Conservation (phyloP, 176 grass and related monocot genomes). For the Oryza meyeriana region DNA sequence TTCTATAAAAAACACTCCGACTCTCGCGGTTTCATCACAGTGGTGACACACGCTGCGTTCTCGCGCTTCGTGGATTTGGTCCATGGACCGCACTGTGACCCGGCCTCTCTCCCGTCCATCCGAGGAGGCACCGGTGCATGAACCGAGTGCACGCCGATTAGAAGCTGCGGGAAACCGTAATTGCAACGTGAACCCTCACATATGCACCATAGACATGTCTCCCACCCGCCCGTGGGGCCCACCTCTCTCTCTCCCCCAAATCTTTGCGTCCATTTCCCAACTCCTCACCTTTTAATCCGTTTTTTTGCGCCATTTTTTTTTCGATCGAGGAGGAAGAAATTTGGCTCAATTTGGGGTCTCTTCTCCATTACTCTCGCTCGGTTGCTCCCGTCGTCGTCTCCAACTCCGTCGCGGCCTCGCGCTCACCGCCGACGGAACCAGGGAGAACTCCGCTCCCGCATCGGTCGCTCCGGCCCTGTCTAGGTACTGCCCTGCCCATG, state of each 20-base stretch:
- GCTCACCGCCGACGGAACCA: constrained; percentile 25
- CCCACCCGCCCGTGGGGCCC: background rate
- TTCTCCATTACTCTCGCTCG: background rate
- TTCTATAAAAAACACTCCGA: constrained; percentile 9
- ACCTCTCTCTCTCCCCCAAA: background rate
- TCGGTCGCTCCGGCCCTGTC: constrained; percentile 10
- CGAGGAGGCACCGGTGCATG: background rate
- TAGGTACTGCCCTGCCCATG: constrained; percentile 6
- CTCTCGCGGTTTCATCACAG: constrained; percentile 7
- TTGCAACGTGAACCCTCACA: constrained; percentile 9
- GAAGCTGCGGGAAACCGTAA: background rate
- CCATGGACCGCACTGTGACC: background rate
- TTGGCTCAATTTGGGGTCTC: constrained; percentile 30
- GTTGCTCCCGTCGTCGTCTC: background rate
- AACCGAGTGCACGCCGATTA: background rate
- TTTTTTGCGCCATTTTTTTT: background rate
- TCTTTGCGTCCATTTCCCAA: constrained; percentile 23
- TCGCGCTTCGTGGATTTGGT: background rate
- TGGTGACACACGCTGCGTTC: background rate
- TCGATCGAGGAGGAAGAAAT: background rate
- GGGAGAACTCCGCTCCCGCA: background rate
- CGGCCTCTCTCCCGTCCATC: accelerated
- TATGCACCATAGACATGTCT: background rate
- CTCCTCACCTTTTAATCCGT: background rate
- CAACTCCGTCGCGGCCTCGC: constrained; percentile 37